Percentiles rank a stretch among this genome's conserved stretches.
phyloP scores from a whole-genome alignment of 768 basidiomycete species.

The Rhodotorula babjevae region DNA sequence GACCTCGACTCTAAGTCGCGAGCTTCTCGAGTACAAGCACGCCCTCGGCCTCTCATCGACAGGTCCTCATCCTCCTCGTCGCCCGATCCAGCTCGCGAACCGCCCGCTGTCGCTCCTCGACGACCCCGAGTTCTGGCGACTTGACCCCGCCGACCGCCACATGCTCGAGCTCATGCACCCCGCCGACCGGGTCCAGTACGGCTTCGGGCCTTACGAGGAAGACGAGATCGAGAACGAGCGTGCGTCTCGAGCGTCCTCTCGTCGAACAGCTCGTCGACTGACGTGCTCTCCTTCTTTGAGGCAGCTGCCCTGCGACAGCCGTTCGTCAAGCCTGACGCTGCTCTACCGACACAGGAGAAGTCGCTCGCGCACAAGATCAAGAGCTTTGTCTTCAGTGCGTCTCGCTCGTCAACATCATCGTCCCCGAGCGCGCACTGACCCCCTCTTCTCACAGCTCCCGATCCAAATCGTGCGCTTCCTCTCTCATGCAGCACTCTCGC shows the following conservation, averaged over 20 bases:
- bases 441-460: background rate
- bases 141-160: background rate
- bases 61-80: background rate
- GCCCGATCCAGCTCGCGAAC: background rate
- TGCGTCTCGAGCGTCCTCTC: background rate
- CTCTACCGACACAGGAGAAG: background rate
- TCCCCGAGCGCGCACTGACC: background rate
- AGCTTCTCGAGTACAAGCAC: constrained; percentile 23
- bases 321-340: background rate
- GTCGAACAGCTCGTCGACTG: background rate
- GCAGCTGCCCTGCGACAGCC: background rate
- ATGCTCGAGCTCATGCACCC: background rate
- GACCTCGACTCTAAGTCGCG: background rate
- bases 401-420: background rate
- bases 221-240: background rate
- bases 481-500: background rate
- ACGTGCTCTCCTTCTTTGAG: fast-evolving
- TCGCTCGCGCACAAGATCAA: background rate
- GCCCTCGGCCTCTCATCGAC: constrained; percentile 3
- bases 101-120: constrained; percentile 1
- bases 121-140: constrained; percentile 17
- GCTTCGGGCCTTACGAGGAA: constrained; percentile 15
- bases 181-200: background rate
- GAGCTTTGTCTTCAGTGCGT: constrained; percentile 5
- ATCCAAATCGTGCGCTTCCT: background rate